These are phyloP conservation scores for Caryopteris hybrid DNA, from an alignment of 305 asterid species.

Conservation along the genomic window DNA sequence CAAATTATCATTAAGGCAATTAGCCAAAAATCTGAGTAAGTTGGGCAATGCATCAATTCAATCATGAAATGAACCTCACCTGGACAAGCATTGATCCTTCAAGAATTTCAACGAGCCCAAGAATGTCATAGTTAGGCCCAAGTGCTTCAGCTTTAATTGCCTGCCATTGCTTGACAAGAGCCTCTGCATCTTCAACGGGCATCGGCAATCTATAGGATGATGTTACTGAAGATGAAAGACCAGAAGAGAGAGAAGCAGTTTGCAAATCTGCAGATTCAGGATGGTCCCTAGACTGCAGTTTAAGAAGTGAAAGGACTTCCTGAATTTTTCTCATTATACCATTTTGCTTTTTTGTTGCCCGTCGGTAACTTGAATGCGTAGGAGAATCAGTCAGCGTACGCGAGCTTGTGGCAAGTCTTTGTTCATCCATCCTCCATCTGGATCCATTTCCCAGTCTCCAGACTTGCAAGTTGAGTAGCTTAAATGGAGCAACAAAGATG, in stretches of 20 bases:
- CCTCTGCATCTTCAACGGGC: slow-evolving; percentile 91
- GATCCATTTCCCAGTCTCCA: slow-evolving; percentile 49
- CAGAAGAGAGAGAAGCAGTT: slow-evolving; percentile 59
- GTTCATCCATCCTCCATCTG: slow-evolving; percentile 39
- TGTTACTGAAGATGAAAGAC: slow-evolving; percentile 45
- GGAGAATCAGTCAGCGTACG: slow-evolving; percentile 33
- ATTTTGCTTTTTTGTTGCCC: slow-evolving; percentile 31
- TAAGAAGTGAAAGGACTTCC: slow-evolving; percentile 50
- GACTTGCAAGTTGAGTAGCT: slow-evolving; percentile 46
- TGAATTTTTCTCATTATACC: slow-evolving; percentile 37
- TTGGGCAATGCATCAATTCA: slow-evolving; percentile 16
- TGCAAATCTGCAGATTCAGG: slow-evolving; percentile 46
- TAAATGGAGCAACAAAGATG: slow-evolving; percentile 44
- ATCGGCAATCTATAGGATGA: slow-evolving; percentile 57
- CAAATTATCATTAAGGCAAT: not conserved
- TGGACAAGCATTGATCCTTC: slow-evolving; percentile 93
- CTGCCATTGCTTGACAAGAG: slow-evolving; percentile 92
- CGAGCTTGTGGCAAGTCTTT: slow-evolving; percentile 36
- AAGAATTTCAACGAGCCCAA: slow-evolving; percentile 66
- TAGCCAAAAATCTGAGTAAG: not conserved
- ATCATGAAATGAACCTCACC: slow-evolving; percentile 49
- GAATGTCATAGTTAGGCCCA: slow-evolving; percentile 71
- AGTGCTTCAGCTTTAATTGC: slow-evolving; percentile 84
- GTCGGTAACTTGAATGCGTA: slow-evolving; percentile 32
- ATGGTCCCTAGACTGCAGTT: slow-evolving; percentile 29